These are phyloP conservation scores for Shiraia bambusicola DNA, from an alignment of 2,329 filamentous ascomycete genomes.

Conservation along the genomic window DNA sequence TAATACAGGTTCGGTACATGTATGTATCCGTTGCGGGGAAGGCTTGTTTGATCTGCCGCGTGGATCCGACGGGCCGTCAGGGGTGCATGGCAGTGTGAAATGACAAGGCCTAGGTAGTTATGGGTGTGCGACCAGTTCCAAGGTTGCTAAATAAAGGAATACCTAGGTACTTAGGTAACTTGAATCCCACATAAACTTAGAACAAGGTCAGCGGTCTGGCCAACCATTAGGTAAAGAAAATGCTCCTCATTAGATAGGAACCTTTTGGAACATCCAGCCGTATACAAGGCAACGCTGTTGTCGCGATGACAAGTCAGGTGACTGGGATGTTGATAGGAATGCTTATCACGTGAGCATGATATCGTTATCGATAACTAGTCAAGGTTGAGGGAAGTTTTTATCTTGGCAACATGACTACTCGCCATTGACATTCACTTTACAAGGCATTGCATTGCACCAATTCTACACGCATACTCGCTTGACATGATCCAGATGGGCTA, in stretches of 20 bases:
- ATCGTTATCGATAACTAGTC: not conserved
- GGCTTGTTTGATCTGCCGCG: conserved; percentile 26
- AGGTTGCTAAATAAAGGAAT: conserved; percentile 30
- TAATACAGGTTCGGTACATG: conserved; percentile 29
- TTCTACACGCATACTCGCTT: not conserved
- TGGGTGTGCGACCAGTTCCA: conserved; percentile 25
- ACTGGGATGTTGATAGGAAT: not conserved
- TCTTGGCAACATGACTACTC: not conserved
- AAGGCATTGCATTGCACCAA: not conserved
- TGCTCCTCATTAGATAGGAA: not conserved
- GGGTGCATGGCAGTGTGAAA: conserved; percentile 20
- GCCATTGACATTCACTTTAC: not conserved
- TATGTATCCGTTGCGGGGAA: conserved; percentile 36
- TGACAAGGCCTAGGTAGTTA: conserved; percentile 6
- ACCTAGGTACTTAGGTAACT: too few relatives aligned
- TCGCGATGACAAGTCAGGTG: conserved; percentile 1
- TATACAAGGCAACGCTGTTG: too few relatives aligned
- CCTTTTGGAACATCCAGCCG: too few relatives aligned
- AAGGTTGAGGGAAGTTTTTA: too few relatives aligned
- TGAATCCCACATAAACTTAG: too few relatives aligned
- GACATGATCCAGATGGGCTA: not conserved
- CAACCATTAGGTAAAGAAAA: not conserved
- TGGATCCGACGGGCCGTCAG: conserved; percentile 11
- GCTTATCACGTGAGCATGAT: not conserved
- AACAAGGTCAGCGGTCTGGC: not conserved